A percentile compares a stretch with the other conserved stretches of the same genome.
Conservation (phyloP, 192 early-diverging fungal species). For the Coemansia erecta region DNA sequence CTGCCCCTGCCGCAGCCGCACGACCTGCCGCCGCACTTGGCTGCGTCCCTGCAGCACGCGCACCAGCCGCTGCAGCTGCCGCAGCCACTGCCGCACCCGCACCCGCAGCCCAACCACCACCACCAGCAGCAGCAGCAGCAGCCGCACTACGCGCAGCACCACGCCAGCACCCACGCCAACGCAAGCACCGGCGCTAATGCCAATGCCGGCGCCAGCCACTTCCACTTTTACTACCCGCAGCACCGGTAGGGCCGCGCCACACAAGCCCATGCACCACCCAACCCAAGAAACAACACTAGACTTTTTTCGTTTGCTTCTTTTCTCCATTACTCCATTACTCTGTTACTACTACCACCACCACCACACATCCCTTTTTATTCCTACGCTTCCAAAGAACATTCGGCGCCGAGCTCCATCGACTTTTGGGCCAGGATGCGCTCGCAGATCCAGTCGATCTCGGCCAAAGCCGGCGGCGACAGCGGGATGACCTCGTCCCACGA, state of each 20-base stretch:
- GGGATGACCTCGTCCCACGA: conserved; percentile 43
- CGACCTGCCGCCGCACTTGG: background rate
- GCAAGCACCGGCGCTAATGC: too few relatives aligned
- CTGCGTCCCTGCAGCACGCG: background rate
- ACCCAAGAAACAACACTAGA: too few relatives aligned
- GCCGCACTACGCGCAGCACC: background rate
- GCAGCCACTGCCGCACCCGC: background rate
- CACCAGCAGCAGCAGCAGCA: background rate
- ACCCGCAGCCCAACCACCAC: background rate
- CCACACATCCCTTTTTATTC: background rate
- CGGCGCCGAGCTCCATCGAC: conserved; percentile 16
- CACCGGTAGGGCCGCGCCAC: too few relatives aligned
- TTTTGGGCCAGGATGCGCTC: conserved; percentile 40
- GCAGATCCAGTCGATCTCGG: conserved; percentile 47
- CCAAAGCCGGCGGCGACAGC: conserved; percentile 24
- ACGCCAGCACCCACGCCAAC: background rate
- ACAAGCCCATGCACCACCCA: too few relatives aligned
- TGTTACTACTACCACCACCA: too few relatives aligned
- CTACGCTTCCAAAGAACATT: background rate
- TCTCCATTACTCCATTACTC: too few relatives aligned
- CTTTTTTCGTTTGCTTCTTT: background rate
- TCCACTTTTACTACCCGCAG: too few relatives aligned
- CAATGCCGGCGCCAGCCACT: too few relatives aligned
- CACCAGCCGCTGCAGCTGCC: background rate
- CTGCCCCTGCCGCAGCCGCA: too few relatives aligned